These are phyloP conservation scores for Sicyos baderoa DNA, from an alignment of 306 rosid genomes.

Conservation along the genomic window DNA sequence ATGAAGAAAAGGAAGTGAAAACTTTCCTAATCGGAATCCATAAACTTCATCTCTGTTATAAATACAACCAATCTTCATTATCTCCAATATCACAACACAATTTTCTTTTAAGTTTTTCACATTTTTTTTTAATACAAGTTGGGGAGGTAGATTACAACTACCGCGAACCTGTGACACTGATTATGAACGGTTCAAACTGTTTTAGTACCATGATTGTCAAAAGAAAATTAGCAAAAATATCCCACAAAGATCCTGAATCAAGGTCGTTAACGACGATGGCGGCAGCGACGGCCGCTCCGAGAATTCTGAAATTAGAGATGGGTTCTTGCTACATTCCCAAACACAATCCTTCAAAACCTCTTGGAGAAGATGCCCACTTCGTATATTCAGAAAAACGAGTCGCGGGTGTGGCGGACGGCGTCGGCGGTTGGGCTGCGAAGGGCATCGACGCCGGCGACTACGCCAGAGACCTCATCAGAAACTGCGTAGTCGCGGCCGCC, in stretches of 20 bases:
- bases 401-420: slow-evolving; percentile 11
- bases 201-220: not conserved
- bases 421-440: not conserved
- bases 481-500: not conserved
- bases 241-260: too few relatives aligned
- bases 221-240: not conserved
- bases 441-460: slow-evolving; percentile 16
- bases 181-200: too few relatives aligned
- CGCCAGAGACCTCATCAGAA: not conserved
- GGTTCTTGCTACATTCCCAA: slow-evolving; percentile 3
- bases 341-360: slow-evolving; percentile 3
- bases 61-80: too few relatives aligned
- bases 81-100: too few relatives aligned
- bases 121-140: too few relatives aligned
- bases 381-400: not conserved
- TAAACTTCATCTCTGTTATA: too few relatives aligned
- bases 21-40: too few relatives aligned
- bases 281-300: too few relatives aligned
- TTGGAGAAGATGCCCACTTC: slow-evolving; percentile 14
- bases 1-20: too few relatives aligned
- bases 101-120: too few relatives aligned
- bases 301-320: not conserved
- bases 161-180: too few relatives aligned
- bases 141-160: too few relatives aligned
- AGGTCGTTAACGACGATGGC: not conserved